phyloP scores from a whole-genome alignment of 1,284 basidiomycete genomes.

The Irpex sp. region DNA sequence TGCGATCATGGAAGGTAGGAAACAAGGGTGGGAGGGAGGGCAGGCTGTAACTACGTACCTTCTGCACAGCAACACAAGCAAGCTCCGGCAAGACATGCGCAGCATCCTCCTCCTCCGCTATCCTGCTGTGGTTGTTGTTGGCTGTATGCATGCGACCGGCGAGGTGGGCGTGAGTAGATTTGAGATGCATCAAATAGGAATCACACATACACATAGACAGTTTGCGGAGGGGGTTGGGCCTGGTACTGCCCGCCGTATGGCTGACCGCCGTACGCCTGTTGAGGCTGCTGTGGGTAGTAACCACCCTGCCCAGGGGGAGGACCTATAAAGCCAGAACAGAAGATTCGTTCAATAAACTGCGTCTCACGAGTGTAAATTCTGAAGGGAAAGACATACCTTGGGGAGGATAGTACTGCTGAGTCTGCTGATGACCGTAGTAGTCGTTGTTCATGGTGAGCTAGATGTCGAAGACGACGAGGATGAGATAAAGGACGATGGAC shows the following conservation, averaged over 20 bases:
- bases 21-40: neutral
- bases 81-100: slow-evolving; percentile 69
- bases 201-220: slow-evolving; percentile 64
- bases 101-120: slow-evolving; percentile 43
- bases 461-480: slow-evolving; percentile 14
- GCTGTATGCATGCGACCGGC: slow-evolving; percentile 12
- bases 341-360: neutral
- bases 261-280: slow-evolving; percentile 56
- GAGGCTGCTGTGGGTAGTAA: slow-evolving; percentile 77
- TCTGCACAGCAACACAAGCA: slow-evolving; percentile 78
- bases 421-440: slow-evolving; percentile 55
- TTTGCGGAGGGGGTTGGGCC: slow-evolving; percentile 67
- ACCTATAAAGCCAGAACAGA: slow-evolving; percentile 31
- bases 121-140: slow-evolving; percentile 50
- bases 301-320: slow-evolving; percentile 61
- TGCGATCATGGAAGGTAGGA: neutral
- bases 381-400: slow-evolving; percentile 40
- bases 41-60: slow-evolving; percentile 41
- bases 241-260: slow-evolving; percentile 46
- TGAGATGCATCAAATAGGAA: neutral
- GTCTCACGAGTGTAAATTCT: neutral
- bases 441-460: slow-evolving; percentile 61
- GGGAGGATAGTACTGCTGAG: slow-evolving; percentile 60
- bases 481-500: slow-evolving; percentile 4
- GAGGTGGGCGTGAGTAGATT: neutral